These are phyloP conservation scores for Cokeromyces recurvatus DNA, from an alignment of 371 early-diverging fungal genomes.

Conservation along the genomic window DNA sequence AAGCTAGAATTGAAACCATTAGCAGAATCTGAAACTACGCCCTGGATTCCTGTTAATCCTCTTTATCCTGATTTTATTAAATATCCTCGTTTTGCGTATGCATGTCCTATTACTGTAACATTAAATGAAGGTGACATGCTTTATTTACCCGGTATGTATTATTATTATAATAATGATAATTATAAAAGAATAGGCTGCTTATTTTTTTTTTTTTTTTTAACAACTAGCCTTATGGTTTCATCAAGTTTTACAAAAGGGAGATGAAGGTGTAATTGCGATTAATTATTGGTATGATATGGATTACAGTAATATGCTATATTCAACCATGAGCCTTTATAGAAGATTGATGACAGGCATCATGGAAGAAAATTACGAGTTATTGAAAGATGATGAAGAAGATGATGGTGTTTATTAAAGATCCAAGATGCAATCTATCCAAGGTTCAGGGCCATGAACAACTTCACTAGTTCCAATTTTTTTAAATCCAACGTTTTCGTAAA, in stretches of 20 bases:
- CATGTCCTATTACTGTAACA: conserved; percentile 52
- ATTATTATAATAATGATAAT: conserved; percentile 14
- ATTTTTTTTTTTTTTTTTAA: background rate
- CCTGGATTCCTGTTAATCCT: conserved; percentile 69
- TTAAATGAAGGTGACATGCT: conserved; percentile 68
- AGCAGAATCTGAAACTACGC: conserved; percentile 40
- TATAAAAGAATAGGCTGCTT: background rate
- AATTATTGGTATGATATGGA: conserved; percentile 83
- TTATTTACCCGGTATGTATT: conserved; percentile 58
- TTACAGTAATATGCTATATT: conserved; percentile 36
- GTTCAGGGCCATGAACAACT: conserved; percentile 64
- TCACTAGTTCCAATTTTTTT: conserved; percentile 45
- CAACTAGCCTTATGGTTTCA: conserved; percentile 71
- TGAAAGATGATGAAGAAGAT: conserved; percentile 10
- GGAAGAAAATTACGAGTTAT: conserved; percentile 10
- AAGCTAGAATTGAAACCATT: conserved; percentile 34
- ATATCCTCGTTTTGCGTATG: conserved; percentile 52
- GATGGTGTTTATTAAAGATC: conserved; percentile 25
- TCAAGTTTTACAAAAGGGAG: conserved; percentile 62
- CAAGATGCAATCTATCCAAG: conserved; percentile 47
- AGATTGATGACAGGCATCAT: conserved; percentile 21
- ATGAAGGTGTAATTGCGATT: conserved; percentile 70
- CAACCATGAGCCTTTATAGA: conserved; percentile 33
- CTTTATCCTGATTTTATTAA: conserved; percentile 35
- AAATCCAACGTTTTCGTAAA: conserved; percentile 67